Evolutionary conservation across 2,329 filamentous ascomycete genomes (phyloP), one percentile per base, ranked within the genome.

Genomic region (Fusarium equiseti): DNA sequence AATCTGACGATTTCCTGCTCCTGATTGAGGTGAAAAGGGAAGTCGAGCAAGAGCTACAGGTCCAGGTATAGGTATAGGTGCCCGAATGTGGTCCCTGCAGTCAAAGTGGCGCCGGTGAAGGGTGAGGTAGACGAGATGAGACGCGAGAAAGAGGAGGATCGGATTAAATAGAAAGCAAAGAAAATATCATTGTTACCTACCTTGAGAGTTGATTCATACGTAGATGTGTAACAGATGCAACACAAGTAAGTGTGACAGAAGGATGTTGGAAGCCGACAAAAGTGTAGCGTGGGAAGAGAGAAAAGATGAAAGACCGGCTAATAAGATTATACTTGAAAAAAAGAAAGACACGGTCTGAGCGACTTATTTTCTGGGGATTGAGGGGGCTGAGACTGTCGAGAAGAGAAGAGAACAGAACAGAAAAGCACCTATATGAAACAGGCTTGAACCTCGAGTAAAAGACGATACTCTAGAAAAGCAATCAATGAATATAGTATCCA

Each of bases 161-260:
- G 7, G 42, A 11, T 16, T 11, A 43, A 53, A 29, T 29, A 27
- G 10, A 42, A 20, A 15, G 38, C 3, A 27, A 15, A 27, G 26
- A 50, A 51, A 48, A 65, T 32, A 38, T 40, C 27, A 27, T 46
- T 22, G 15, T 29, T 67, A 63, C 63, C 56, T 43, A 53, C 50
- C n/a, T 53, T 35, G 16, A 43, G n/a, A 16, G n/a, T 53, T 27
- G 35, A 27, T 38, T 42, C 27, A 67, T 27, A 42, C 45, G 42
- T n/a, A 20, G 18, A 66, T 29, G 61, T 54, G 56, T 57, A 56
- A 50, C 49, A 57, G 49, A 44, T 55, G 56, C 49, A 67, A 63
- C 63, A 55, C 38, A 66, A 12, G 63, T 66, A 67, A 15, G 63
- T 66, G 63, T 62, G 44, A 66, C 63, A 66, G 49, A 62, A 56